Base-by-base conservation (phyloP, 345 rosid genomes). In the Bruguiera gymnorhiza region DNA sequence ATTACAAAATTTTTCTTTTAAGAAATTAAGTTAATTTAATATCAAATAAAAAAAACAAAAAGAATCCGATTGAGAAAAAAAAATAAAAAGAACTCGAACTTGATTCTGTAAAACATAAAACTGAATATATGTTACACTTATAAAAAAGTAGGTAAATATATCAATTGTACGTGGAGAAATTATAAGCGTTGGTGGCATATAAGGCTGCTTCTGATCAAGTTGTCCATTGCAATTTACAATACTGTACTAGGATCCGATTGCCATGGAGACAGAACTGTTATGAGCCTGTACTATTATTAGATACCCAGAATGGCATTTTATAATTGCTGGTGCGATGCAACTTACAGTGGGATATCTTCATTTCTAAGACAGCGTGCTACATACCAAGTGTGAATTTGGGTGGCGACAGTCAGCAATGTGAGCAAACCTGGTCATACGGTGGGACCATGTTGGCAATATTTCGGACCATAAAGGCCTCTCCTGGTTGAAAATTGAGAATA, bases 361-460 rank as follows among this genome's bases (percentile, higher is more conserved):
- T 43, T 43, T 52, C 3, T 53, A 66, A 31, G 60, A 31, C 30
- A 58, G 8, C 24, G 16, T 23, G 60, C 19, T 24, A 56, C 2
- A 11, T 10, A 24, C 29, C 30, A 56, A 56, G 30, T 10, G 31
- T 27, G 24, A 24, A 56, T 56, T 23, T 9, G 31, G 60, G 26
- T 9, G 18, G 31, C 18, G 30, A 4, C 50, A 54, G n/a, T 19
- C 24, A 57, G 67, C 56, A 6, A 60, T 85, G n/a, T 18, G 23
- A 60, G 67, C 57, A 6, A 63, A 87, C 99, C 97, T 83, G 75
- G 67, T 86, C 89, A 69, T 32, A 92, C 24, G 94, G 90, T 36
- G 99, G 98, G 68, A 95, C 89, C 96, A 95, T 92, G 85, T 79
- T 95, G 75, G 99, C 99, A 67, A 95, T 95, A 89, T 95, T 95